Evolutionary conservation across 2,329 filamentous ascomycete species (phyloP).

Genomic region (Lachnellula subtilissima): DNA sequence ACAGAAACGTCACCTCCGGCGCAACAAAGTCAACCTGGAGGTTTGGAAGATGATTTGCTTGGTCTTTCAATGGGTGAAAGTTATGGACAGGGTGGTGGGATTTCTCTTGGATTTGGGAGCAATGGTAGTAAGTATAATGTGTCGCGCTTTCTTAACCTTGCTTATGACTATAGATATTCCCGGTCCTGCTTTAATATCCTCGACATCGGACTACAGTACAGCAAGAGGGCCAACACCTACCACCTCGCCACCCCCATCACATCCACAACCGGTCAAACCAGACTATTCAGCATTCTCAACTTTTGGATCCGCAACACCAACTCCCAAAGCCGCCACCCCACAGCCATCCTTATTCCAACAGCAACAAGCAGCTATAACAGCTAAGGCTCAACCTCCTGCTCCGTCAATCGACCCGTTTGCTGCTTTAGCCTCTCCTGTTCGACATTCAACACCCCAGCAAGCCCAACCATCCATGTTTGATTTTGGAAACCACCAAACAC

Average conservation of each 20-base stretch:
- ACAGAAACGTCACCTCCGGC: constrained; percentile 35
- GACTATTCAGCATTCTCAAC: constrained; percentile 51
- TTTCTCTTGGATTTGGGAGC: constrained; percentile 73
- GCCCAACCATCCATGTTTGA: constrained; percentile 47
- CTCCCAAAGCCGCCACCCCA: constrained; percentile 49
- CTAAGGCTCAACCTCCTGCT: constrained; percentile 36
- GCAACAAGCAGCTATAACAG: constrained; percentile 26
- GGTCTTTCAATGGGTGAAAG: constrained; percentile 71
- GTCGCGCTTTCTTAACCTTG: neutral
- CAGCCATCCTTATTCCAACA: constrained; percentile 46
- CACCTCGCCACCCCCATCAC: constrained; percentile 23
- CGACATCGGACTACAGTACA: constrained; percentile 55
- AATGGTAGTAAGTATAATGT: constrained; percentile 54
- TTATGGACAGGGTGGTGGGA: constrained; percentile 73
- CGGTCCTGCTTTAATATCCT: constrained; percentile 58
- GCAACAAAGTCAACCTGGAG: constrained; percentile 48
- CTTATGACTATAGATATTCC: constrained; percentile 48
- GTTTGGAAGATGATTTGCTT: constrained; percentile 84
- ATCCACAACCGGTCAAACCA: constrained; percentile 22
- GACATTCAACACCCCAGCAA: constrained; percentile 42
- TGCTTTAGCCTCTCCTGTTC: constrained; percentile 41
- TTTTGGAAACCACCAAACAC: constrained; percentile 34
- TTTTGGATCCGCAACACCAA: constrained; percentile 46
- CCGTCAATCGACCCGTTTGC: constrained; percentile 54
- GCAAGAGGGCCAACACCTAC: constrained; percentile 47